Percentiles rank a stretch among this genome's conserved stretches.
These are phyloP conservation scores for Dendrobium chrysotoxum DNA, from an alignment of 106 monocot genomes.

Conservation along the genomic window DNA sequence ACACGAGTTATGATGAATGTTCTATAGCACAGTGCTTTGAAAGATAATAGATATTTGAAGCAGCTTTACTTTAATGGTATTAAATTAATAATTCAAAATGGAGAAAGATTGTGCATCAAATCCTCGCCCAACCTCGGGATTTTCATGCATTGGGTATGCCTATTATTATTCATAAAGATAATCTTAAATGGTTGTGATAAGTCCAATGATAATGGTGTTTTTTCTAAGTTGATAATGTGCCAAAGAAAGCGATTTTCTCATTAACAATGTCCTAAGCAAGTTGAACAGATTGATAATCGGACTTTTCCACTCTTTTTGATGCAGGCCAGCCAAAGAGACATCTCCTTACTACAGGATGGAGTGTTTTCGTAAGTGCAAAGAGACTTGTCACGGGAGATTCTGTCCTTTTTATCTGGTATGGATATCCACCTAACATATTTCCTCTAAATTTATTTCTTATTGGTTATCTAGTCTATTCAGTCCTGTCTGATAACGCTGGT, in stretches of 20 bases:
- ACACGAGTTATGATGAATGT: neutral
- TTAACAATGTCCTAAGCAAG: neutral
- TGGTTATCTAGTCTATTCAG: neutral
- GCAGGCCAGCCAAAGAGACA: constrained; percentile 96
- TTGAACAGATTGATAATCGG: neutral
- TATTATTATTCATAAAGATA: neutral
- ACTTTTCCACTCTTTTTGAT: neutral
- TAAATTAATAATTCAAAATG: neutral
- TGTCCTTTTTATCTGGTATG: constrained; percentile 86
- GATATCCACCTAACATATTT: neutral
- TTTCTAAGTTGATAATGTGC: neutral
- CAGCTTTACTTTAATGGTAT: neutral
- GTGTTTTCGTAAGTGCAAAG: constrained; percentile 91
- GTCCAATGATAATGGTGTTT: neutral
- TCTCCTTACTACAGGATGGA: constrained; percentile 95
- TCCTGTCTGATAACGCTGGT: neutral
- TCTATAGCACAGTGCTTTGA: neutral
- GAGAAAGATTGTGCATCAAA: neutral
- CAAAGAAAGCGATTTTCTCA: neutral
- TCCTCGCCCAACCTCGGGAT: neutral
- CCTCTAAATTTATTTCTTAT: neutral
- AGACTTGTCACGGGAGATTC: constrained; percentile 93
- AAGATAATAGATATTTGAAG: neutral
- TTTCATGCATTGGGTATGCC: neutral
- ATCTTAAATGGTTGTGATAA: neutral